Evolutionary conservation across 805 yeast genomes (phyloP), one percentile per base, ranked within the genome.

Genomic region (Kregervanrija pseudodelftensis): DNA sequence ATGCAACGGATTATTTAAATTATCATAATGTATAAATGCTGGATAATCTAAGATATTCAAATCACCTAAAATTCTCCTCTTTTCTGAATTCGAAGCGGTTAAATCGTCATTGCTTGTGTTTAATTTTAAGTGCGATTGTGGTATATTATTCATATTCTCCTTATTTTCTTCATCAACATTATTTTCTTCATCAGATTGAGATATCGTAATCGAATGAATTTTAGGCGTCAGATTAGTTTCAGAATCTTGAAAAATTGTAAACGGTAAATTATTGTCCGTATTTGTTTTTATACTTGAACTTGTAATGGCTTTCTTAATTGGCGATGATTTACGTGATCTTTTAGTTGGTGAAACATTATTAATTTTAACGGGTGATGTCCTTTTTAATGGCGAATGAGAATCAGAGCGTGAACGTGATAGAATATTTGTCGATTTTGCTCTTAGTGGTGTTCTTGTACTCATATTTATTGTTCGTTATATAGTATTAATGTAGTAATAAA

Each of bases 211-310:
- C 9, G 28, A 34, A 11, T 33, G 8, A 14, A 32, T 32, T 11
- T 9, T 15, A 30, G 28, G n/a, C 3, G 37, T 15, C 31, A 14
- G 33, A 11, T 36, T 28, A n/a, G 35, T 22, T 11, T 32, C 11
- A 12, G 36, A 12, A 28, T 49, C 52, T 15, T 43, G 41, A 16
- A 40, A 49, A 8, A 49, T 46, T 2, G 36, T 36, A 15, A 43
- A 48, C 30, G 35, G n/a, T 13, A 4, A 4, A n/a, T 15, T 12
- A 5, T 11, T 17, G 28, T 8, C 4, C 17, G 30, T 15, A 32
- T 33, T 15, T 14, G 36, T 30, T 33, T 44, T 40, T 44, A 39
- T 11, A 37, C 32, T n/a, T 43, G 47, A 12, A 43, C 16, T 35
- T 15, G 12, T 4, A 40, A 22, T 28, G 10, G 31, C 15, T 11